Evolutionary conservation across 2,329 filamentous ascomycete species (phyloP), one percentile per base, ranked within the genome.

Genomic region (Stachybotrys chartarum): DNA sequence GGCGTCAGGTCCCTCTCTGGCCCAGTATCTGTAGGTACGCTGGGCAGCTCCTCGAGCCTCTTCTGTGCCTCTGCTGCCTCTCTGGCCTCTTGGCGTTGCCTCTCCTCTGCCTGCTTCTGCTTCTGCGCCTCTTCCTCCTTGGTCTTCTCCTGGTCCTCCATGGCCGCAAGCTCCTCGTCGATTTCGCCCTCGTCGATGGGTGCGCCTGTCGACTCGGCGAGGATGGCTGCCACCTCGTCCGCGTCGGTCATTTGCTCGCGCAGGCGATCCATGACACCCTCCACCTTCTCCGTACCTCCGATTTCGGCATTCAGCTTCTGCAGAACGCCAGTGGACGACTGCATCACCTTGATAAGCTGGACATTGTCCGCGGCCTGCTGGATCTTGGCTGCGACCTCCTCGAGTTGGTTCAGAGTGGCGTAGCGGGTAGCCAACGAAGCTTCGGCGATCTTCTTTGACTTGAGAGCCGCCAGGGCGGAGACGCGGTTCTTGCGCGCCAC

Each of bases 361-460:
- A 95, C 84, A 59, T 97, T 90, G 70, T 92, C 89, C 0, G 85
- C 81, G 0, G 94, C 94, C 69, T 93, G 86, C 68, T 96, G 87
- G 53, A 99, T 89, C 66, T 87, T 88, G n/a, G 79, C 72, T 54
- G 91, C 88, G 0, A 95, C 86, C 59, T 90, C 85, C 71, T 97
- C 91, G 1, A 99, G 80, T 70, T 96, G 91, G 47, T 78, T 76
- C 2, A 96, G 80, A 0, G 89, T 89, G 8, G 85, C 84, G 32
- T 86, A 83, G 12, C 92, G 85, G 60, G 85, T 83, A 32, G 83
- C 76, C 0, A 97, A 78, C 11, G 85, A 88, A 3, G 81, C 75
- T 69, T 97, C 91, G 31, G 88, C 85, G 7, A 89, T 75, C 70
- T 94, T 97, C 75, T 91, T 96, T 6, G 85, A 88, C 53, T 87